Base-by-base conservation (phyloP, 2,329 filamentous ascomycete genomes). In the Aphanocladium album region DNA sequence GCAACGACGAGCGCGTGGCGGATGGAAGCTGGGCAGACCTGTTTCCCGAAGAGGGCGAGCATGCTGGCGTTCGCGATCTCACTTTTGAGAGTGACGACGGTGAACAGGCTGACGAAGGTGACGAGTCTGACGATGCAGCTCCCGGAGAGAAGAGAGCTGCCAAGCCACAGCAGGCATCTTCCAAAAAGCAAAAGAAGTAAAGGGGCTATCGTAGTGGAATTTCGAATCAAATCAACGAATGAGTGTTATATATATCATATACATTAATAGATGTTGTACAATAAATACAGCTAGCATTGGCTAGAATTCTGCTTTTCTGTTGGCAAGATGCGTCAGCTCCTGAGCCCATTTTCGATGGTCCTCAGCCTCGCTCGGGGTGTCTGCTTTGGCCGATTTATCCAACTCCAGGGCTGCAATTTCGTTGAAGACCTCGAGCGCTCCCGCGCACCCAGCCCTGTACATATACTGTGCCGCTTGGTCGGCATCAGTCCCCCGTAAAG, bases 1-100 rank as follows among this genome's bases (percentile, higher is more conserved):
- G 89, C 0, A 79, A 88, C 64, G 80, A 89, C 68, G 70, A 79
- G 7, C 79, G 75, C 65, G 86, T 89, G 2, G 68, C 85, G 52
- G 80, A 89, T 65, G 89, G 88, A 5, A 83, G 69, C 5, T 83
- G 80, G 81, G 77, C 74, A 50, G 69, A 74, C 33, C 63, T 80
- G 45, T 83, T 84, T 57, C 75, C 75, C 23, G 70, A 68, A 2
- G 69, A 67, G 3, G 75, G 71, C 0, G 77, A 80, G 66, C 74
- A 80, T 59, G 75, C 75, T 63, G 76, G 74, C 12, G 7, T 57
- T 8, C 53, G 45, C 4, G 66, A 70, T 21, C 69, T 70, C 8
- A 67, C 70, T n/a, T 69, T 70, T 12, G 67, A 72, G 25, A 72
- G 69, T 27, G 70, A 74, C 23, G 67, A 72, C 39, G 73, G 71